Base-by-base conservation (phyloP, 345 rosid genomes). In the Salix caprea region DNA sequence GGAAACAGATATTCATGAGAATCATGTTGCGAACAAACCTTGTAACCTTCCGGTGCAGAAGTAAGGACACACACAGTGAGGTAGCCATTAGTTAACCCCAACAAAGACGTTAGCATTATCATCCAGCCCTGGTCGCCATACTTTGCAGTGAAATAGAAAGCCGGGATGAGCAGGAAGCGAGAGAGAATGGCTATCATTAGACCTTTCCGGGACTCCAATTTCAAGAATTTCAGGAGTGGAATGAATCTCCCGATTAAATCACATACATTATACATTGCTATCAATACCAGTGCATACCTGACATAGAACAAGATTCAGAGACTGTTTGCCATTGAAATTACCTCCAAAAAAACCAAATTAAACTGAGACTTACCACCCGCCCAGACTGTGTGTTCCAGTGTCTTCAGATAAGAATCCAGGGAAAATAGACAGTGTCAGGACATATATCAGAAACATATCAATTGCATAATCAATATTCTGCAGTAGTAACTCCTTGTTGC, bases 51-150 rank as follows among this genome's bases (percentile, higher is more conserved):
- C 40, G 98, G 97, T 36, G 98, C 95, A 7, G 78, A 73, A 80
- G 94, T 91, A 30, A 92, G 87, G 74, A 94, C 88, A 61, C 92
- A 90, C 12, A 91, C 94, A 0, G 98, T 91, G 73, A 94, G 82
- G 78, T 88, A 87, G 48, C 97, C 98, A 5, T 90, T 90, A 48
- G 82, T 86, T 72, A 92, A 74, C 30, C 98, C 98, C 81, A 91
- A 80, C 84, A 94, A 81, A 19, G 88, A 88, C 4, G 97, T 91
- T 36, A 92, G 85, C 82, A 90, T 73, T 50, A 91, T 84, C 97
- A 91, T 94, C 95, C 91, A 94, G 32, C 98, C 98, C 69, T 92
- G 94, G 71, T 86, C 91, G 0, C 89, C 98, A 7, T 89, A 91
- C 74, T 86, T 92, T 11, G 92, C 93, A 0, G 94, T 90, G 77